These are phyloP conservation scores for Eucalyptus pumila DNA, from an alignment of 345 rosid species.

Conservation along the genomic window DNA sequence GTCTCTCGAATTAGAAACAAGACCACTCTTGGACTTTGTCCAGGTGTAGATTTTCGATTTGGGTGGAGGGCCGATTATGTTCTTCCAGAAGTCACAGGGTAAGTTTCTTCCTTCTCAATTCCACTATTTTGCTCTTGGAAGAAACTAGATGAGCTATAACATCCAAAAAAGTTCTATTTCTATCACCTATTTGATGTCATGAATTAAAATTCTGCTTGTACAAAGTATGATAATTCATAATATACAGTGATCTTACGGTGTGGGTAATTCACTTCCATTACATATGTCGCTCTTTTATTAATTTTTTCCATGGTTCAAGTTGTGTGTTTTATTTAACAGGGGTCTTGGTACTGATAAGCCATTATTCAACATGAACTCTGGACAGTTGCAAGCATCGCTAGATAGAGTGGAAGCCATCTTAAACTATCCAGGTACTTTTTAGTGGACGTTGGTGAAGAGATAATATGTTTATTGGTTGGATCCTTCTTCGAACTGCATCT, in stretches of 20 bases:
- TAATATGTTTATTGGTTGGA: neutral
- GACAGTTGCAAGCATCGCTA: neutral
- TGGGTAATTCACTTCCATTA: neutral
- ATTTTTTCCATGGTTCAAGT: neutral
- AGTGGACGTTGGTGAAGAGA: neutral
- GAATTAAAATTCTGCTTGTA: neutral
- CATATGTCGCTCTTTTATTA: neutral
- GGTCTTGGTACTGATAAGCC: neutral
- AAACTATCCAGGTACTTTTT: neutral
- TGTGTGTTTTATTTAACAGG: neutral
- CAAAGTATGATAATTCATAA: neutral
- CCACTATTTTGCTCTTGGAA: neutral
- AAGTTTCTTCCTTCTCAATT: slow-evolving; percentile 12
- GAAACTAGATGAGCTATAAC: neutral
- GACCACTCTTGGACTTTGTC: slow-evolving; percentile 59
- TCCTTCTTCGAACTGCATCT: neutral
- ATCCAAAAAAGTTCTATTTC: neutral
- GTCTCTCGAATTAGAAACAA: slow-evolving; percentile 63
- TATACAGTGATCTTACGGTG: neutral
- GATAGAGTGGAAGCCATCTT: neutral
- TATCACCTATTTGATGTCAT: neutral
- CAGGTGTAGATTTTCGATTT: slow-evolving; percentile 74
- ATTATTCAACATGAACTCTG: neutral
- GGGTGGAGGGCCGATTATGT: slow-evolving; percentile 88
- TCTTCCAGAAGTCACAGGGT: slow-evolving; percentile 72